Base-by-base conservation (phyloP, 2,329 filamentous ascomycete species). In the Xylogone sp. region DNA sequence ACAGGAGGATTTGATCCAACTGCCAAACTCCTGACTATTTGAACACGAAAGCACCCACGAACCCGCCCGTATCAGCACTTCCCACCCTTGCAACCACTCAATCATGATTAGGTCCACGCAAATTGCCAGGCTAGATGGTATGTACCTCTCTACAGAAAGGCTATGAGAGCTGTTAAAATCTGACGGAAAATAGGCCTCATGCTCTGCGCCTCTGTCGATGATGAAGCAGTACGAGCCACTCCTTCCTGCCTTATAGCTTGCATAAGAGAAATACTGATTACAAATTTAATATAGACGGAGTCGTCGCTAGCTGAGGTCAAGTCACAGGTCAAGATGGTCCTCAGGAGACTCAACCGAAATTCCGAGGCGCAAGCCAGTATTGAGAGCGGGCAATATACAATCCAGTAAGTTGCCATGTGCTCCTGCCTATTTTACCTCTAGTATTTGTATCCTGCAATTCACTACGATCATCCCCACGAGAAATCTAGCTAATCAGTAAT, bases 201-300 rank as follows among this genome's bases (percentile, higher is more conserved):
- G 79, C 83, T 99, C 61, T 93, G 91, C 67, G 93, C 93, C 54
- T 96, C 92, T 2, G 90, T 96, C 63, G 94, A 97, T 71, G 91
- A 97, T 69, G 88, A 90, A 16, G 34, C 34, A 13, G 65, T 83
- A 88, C 74, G 84, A 87, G 65, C 54, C 71, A 61, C 46, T 48
- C 34, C 24, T 20, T 21, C 21, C n/a, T 42, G 52, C 21, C 29
- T 43, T 18, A 29, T 18, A 16, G 27, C 24, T 31, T 31, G 34
- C 45, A 45, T 44, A 34, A n/a, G 47, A 29, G 43, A 39, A 13
- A 55, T 50, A 20, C 49, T 56, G 49, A 57, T 44, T 42, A 46
- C 19, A n/a, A 48, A 31, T 45, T 54, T 58, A 13, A 29, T 42
- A 6, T 55, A 84, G 77, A 82, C 86, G 60, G 87, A 93, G 67